phyloP scores from a whole-genome alignment of 345 rosid species.

The Limnanthes douglasii region DNA sequence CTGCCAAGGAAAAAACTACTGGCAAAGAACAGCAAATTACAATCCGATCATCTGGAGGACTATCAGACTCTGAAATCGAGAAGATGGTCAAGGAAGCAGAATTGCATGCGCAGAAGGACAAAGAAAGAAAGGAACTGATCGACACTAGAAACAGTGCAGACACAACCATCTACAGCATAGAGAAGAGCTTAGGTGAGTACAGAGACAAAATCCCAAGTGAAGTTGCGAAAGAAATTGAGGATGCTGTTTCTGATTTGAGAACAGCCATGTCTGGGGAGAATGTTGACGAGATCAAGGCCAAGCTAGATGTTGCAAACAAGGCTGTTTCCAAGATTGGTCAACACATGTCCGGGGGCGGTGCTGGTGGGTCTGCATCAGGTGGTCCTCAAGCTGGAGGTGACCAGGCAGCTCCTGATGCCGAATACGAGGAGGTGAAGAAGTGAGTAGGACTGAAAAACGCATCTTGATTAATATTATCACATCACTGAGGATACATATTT shows the following conservation, averaged over 20 bases:
- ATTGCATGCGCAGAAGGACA: slow-evolving; percentile 57
- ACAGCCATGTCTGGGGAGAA: slow-evolving; percentile 46
- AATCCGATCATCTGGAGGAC: slow-evolving; percentile 80
- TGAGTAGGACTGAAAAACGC: too few species aligned
- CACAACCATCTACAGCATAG: slow-evolving; percentile 68
- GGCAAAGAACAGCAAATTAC: slow-evolving; percentile 76
- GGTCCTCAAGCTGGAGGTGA: slow-evolving; percentile 59
- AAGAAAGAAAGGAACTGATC: slow-evolving; percentile 56
- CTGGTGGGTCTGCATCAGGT: slow-evolving; percentile 31
- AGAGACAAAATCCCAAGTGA: slow-evolving; percentile 68
- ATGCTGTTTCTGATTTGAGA: slow-evolving; percentile 53
- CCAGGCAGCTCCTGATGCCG: slow-evolving; percentile 69
- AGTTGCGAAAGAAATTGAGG: slow-evolving; percentile 59
- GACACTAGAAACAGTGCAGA: slow-evolving; percentile 65
- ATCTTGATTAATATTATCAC: too few species aligned
- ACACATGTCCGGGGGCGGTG: slow-evolving; percentile 52
- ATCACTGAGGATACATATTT: too few species aligned
- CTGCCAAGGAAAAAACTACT: slow-evolving; percentile 81
- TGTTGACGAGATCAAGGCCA: slow-evolving; percentile 51
- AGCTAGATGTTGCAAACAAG: slow-evolving; percentile 67
- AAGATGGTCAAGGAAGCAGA: slow-evolving; percentile 91
- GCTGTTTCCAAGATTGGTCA: slow-evolving; percentile 83
- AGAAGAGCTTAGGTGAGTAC: slow-evolving; percentile 77
- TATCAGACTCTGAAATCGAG: slow-evolving; percentile 70
- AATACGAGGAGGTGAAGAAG: slow-evolving; percentile 75